Base-by-base conservation (phyloP, 2,329 filamentous ascomycete species). In the Xylaria sp. region DNA sequence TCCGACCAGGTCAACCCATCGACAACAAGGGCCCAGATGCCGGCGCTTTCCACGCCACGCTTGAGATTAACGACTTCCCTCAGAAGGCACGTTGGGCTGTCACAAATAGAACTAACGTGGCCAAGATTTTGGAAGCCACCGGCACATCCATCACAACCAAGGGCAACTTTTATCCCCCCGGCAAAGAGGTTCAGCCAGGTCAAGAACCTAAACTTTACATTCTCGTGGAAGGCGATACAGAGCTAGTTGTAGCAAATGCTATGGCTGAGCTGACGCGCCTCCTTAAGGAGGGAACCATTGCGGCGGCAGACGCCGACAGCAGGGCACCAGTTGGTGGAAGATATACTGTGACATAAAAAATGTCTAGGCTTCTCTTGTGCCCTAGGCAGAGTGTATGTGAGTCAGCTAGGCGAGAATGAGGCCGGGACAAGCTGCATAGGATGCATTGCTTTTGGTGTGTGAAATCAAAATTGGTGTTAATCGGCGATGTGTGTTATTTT, bases 51-150 rank as follows among this genome's bases (percentile, higher is more conserved):
- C 96, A 99, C 80, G 94, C 96, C 18, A 98, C 95, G 3, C 86
- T 99, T 70, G 96, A 98, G 81, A 99, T 99, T 88, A 99, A 99
- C 81, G 96, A 99, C 82, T 98, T 98, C 81, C 96, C 96, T 40
- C 96, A 99, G 80, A 98, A 98, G 85, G 96, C 96, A 72, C 90
- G 96, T 75, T 99, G 96, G 96, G 95, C 94, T 12, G 96, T 99
- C 82, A 99, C 96, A 47, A 99, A 99, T 80, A 90, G 96, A 72
- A 98, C 96, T 42, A 99, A 99, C 77, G 96, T 99, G 66, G 94
- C 95, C 74, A 99, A 98, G 85, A 98, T 99, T 75, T 87, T 99
- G 72, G 96, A 99, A 78, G 89, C 93, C 10, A 98, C 95, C 0
- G 95, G 94, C 48, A 97, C 94, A 1, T 97, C 93, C 6, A 99